These are phyloP conservation scores for Lepiota subincarnata DNA, from an alignment of 768 basidiomycete genomes.

Conservation along the genomic window DNA sequence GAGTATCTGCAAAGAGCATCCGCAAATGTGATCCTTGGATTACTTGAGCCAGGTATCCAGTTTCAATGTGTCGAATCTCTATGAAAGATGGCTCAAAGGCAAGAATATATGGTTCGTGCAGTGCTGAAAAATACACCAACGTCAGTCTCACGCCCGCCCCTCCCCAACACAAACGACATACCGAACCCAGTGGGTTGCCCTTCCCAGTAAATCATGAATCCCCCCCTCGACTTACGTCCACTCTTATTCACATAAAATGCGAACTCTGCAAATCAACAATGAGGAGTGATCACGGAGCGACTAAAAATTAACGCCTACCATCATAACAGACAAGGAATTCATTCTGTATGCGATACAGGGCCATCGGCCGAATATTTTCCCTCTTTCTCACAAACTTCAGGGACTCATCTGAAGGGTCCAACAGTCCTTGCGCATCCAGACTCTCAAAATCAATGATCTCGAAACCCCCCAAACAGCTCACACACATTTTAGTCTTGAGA, in stretches of 20 bases:
- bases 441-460: slow-evolving; percentile 98
- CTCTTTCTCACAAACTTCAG: slow-evolving; percentile 91
- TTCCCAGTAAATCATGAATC: slow-evolving; percentile 98
- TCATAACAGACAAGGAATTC: slow-evolving; percentile 98
- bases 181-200: slow-evolving; percentile 92
- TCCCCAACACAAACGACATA: slow-evolving; percentile 36
- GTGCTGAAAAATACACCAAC: slow-evolving; percentile 44
- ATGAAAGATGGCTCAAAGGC: slow-evolving; percentile 97
- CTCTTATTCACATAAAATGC: slow-evolving; percentile 99
- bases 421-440: slow-evolving; percentile 91
- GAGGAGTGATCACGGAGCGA: slow-evolving; percentile 6
- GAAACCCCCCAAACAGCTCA: slow-evolving; percentile 95
- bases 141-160: background rate
- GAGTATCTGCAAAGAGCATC: slow-evolving; percentile 90
- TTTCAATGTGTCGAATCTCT: slow-evolving; percentile 94
- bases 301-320: slow-evolving; percentile 48
- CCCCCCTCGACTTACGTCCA: slow-evolving; percentile 83
- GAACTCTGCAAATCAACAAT: slow-evolving; percentile 62
- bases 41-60: slow-evolving; percentile 87
- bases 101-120: slow-evolving; percentile 94
- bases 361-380: slow-evolving; percentile 88
- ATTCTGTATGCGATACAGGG: slow-evolving; percentile 94
- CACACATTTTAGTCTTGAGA: slow-evolving; percentile 94
- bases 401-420: slow-evolving; percentile 88
- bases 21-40: slow-evolving; percentile 91